Conservation (phyloP, 495 filamentous ascomycete genomes). For the Entonaema liquescens region DNA sequence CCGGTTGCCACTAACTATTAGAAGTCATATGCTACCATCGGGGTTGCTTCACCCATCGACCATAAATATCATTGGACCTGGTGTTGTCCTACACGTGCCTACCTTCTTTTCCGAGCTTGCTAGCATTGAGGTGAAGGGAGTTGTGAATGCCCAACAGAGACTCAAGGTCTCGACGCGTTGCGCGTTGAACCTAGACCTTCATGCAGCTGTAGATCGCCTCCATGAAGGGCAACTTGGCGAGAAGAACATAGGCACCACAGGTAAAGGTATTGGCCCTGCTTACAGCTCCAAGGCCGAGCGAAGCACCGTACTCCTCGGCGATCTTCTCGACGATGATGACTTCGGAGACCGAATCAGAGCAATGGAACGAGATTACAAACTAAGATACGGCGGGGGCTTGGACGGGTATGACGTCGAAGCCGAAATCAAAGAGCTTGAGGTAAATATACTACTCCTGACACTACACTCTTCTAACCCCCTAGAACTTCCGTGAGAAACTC, state of each 20-base stretch:
- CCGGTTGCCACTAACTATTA: not conserved
- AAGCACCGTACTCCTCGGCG: constrained; percentile 75
- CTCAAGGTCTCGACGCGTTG: constrained; percentile 83
- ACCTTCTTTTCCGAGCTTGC: constrained; percentile 87
- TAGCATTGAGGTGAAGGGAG: constrained; percentile 73
- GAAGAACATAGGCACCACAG: constrained; percentile 65
- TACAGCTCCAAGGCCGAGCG: constrained; percentile 84
- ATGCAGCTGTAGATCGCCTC: constrained; percentile 81
- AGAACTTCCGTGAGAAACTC: constrained; percentile 74
- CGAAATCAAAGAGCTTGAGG: constrained; percentile 64
- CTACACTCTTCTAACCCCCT: constrained; percentile 51
- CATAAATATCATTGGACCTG: constrained; percentile 86
- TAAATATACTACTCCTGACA: constrained; percentile 17
- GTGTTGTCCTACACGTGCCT: constrained; percentile 77
- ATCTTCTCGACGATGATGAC: constrained; percentile 71
- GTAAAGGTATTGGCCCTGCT: constrained; percentile 77
- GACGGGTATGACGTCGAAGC: constrained; percentile 79
- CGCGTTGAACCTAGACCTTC: constrained; percentile 85
- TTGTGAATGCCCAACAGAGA: constrained; percentile 68
- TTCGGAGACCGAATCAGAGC: constrained; percentile 78
- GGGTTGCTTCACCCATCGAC: constrained; percentile 79
- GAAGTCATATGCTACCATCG: constrained; percentile 65
- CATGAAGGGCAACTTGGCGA: constrained; percentile 78
- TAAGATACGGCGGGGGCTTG: constrained; percentile 74
- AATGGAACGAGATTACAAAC: constrained; percentile 72